Conservation (phyloP, 2,329 filamentous ascomycete species). For the Fusarium devonianum region DNA sequence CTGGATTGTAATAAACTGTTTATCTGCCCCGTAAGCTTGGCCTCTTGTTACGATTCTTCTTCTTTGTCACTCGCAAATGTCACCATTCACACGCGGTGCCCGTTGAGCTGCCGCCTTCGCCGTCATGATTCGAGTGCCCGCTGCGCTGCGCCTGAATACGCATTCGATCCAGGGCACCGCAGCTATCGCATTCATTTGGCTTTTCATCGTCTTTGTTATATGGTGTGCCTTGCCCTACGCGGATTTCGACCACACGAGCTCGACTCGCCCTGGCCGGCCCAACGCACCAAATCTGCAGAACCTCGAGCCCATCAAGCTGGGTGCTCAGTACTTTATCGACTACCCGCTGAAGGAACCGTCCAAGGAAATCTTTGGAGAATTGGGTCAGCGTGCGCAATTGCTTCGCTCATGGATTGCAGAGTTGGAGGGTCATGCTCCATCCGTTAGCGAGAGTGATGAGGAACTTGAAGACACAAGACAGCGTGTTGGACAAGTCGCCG, state of each 20-base stretch:
- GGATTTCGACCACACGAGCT: not conserved
- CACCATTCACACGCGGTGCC: not conserved
- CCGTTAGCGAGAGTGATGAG: not conserved
- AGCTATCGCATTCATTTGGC: slow-evolving; percentile 19
- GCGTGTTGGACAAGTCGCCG: not conserved
- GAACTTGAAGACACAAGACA: slow-evolving; percentile 12
- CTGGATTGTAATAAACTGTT: not conserved
- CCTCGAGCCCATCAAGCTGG: slow-evolving; percentile 13
- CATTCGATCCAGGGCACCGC: slow-evolving; percentile 17
- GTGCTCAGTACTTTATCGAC: slow-evolving; percentile 39
- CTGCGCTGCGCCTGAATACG: slow-evolving; percentile 11
- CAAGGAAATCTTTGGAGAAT: slow-evolving; percentile 44
- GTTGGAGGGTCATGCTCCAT: slow-evolving; percentile 1
- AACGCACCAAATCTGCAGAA: not conserved
- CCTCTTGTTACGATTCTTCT: not conserved
- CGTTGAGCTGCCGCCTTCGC: not conserved
- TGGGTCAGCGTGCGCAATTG: slow-evolving; percentile 42
- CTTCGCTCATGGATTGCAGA: slow-evolving; percentile 30
- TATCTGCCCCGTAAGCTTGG: not conserved
- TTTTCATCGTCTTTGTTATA: slow-evolving; percentile 14
- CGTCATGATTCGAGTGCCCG: slow-evolving; percentile 16
- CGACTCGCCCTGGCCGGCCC: not conserved
- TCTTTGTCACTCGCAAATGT: not conserved
- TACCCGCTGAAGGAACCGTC: slow-evolving; percentile 43
- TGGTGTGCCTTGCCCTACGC: not conserved